A percentile compares a stretch with the other conserved stretches of the same genome.
Conservation (phyloP, 805 yeast species). For the Schwanniomyces sp. region DNA sequence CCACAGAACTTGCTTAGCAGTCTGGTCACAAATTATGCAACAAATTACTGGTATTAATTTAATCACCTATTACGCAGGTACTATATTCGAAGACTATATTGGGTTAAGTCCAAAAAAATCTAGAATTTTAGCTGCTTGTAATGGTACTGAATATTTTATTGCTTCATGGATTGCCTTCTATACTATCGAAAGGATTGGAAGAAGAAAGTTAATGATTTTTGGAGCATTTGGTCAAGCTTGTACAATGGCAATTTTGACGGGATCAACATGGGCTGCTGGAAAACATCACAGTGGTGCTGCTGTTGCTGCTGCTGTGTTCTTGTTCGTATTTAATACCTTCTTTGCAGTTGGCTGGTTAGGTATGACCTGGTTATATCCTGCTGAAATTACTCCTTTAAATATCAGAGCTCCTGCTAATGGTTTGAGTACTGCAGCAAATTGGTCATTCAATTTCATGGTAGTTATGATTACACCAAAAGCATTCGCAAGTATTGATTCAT, state of each 20-base stretch:
- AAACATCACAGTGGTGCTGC: slow-evolving; percentile 29
- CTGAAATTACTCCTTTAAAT: slow-evolving; percentile 57
- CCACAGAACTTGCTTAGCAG: slow-evolving; percentile 47
- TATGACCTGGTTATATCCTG: slow-evolving; percentile 63
- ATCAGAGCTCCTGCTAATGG: slow-evolving; percentile 52
- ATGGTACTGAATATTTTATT: slow-evolving; percentile 13
- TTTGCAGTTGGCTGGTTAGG: slow-evolving; percentile 56
- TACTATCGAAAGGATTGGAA: slow-evolving; percentile 21
- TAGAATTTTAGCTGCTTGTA: slow-evolving; percentile 35
- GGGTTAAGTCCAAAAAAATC: slow-evolving; percentile 43
- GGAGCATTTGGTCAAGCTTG: slow-evolving; percentile 16
- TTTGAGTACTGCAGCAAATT: slow-evolving; percentile 57
- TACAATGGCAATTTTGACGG: slow-evolving; percentile 41
- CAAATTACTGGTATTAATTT: slow-evolving; percentile 52
- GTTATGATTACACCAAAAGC: slow-evolving; percentile 64
- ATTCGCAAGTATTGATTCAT: slow-evolving; percentile 51
- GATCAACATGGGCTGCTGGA: slow-evolving; percentile 41
- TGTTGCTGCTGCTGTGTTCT: slow-evolving; percentile 67
- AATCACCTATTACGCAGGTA: slow-evolving; percentile 44
- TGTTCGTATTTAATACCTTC: slow-evolving; percentile 47
- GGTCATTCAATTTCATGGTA: slow-evolving; percentile 58
- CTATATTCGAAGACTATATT: slow-evolving; percentile 42
- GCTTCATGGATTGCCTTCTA: slow-evolving; percentile 15
- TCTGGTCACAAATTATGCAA: slow-evolving; percentile 46
- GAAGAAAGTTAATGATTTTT: slow-evolving; percentile 20